phyloP scores from a whole-genome alignment of 129 eudicot genomes.

The Kitagawia praeruptora region DNA sequence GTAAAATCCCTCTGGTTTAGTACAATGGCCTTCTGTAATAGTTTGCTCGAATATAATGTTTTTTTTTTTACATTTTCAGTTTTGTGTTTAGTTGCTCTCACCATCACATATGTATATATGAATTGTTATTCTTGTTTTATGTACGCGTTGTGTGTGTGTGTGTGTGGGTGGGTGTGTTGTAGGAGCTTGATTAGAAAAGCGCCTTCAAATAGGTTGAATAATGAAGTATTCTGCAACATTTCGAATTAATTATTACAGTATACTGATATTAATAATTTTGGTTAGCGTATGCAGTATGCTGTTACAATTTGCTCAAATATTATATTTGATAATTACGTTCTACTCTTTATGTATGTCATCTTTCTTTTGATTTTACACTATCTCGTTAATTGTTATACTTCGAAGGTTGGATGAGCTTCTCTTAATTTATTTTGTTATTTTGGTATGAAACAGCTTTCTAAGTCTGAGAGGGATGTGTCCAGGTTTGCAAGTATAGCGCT shows the following conservation, averaged over 20 bases:
- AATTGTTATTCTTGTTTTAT: not conserved
- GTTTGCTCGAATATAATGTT: not conserved
- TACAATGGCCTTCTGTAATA: not conserved
- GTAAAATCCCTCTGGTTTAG: not conserved
- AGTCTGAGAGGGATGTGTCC: conserved; percentile 81
- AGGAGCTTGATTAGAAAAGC: not conserved
- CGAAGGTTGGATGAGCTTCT: not conserved
- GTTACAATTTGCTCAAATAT: not conserved
- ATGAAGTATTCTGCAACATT: too few relatives aligned
- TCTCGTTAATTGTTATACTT: not conserved
- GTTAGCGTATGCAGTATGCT: too few relatives aligned
- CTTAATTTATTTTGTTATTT: not conserved
- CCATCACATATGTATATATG: too few relatives aligned
- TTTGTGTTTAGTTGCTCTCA: not conserved
- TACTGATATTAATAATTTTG: not conserved
- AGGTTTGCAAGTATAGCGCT: conserved; percentile 69
- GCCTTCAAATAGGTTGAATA: not conserved
- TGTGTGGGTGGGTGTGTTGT: too few relatives aligned
- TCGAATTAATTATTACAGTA: not conserved
- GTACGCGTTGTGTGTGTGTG: not conserved
- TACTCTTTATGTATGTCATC: not conserved
- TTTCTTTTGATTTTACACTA: not conserved
- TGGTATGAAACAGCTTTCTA: conserved; percentile 46
- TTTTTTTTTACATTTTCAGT: not conserved
- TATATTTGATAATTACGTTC: not conserved